Evolutionary conservation across 1,139 yeast genomes (phyloP).

Genomic region (Yamadazyma friedrichii): DNA sequence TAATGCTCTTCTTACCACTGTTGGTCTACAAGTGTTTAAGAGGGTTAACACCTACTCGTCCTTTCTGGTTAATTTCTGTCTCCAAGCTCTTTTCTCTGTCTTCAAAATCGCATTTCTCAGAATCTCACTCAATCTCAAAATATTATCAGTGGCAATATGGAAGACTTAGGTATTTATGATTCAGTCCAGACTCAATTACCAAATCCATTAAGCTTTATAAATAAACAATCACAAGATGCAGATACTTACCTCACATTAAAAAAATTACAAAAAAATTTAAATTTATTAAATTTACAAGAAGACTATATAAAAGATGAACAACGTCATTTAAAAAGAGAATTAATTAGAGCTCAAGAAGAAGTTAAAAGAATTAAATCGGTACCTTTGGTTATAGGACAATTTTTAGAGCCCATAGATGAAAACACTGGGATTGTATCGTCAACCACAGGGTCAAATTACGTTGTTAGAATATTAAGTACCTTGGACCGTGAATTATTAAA

Average conservation of each 20-base stretch:
- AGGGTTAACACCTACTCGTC: too few species aligned
- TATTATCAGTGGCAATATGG: constrained; percentile 17
- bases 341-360: constrained; percentile 96
- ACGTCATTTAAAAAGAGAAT: constrained; percentile 90
- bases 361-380: constrained; percentile 96
- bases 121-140: too few species aligned
- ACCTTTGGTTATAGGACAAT: constrained; percentile 97
- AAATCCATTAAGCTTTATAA: constrained; percentile 11
- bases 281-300: constrained; percentile 80
- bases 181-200: constrained; percentile 16
- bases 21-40: too few species aligned
- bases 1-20: too few species aligned
- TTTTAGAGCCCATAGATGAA: constrained; percentile 95
- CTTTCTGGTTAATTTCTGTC: too few species aligned
- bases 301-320: constrained; percentile 98
- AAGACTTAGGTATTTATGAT: constrained; percentile 28
- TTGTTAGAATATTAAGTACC: constrained; percentile 90
- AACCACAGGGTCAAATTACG: constrained; percentile 96
- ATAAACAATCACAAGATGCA: constrained; percentile 26
- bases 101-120: too few species aligned
- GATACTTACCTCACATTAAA: constrained; percentile 85
- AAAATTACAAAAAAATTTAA: constrained; percentile 85
- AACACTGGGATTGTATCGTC: constrained; percentile 95
- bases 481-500: constrained; percentile 92
- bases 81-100: too few species aligned